Evolutionary conservation across 495 filamentous ascomycete genomes (phyloP), one percentile per base, ranked within the genome.

Genomic region (Sordaria brevicollis): DNA sequence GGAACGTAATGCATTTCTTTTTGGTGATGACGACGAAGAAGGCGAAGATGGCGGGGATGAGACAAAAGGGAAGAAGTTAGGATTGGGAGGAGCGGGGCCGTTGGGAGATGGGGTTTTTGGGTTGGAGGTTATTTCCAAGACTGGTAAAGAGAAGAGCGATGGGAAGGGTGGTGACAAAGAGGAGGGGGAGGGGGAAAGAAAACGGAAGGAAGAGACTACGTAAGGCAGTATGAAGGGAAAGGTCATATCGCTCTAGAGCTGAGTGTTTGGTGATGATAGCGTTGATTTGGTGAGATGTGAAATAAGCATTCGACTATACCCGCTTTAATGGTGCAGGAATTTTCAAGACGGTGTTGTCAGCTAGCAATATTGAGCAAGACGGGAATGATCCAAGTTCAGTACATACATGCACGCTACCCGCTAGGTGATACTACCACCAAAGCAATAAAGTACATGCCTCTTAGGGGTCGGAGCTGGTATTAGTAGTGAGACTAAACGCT

Each of bases 1-100:
- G 71, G 86, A 86, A 70, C 80, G 82, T 65, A 85, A 85, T 41
- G 84, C 85, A 5, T 88, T 88, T 71, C 76, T 88, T 19, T 88
- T 88, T 76, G 86, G 85, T 11, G 86, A 88, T 21, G 43, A 31
- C 1, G 49, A 25, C 4, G 39, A 81, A 80, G 7, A 75, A 78
- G 35, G 72, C 76, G 11, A 80, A 78, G n/a, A 67, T 43, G 69
- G 49, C 33, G 67, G 69, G 7, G 75, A 73, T 0, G 71, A n/a
- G n/a, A n/a, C n/a, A n/a, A n/a, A 71, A 29, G 74, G 76, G 31
- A 73, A 69, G 62, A 69, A 67, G 35, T 70, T 80, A 0, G 49
- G 25, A 57, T 11, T 57, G 2, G 41, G n/a, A 13, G 41, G n/a
- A 13, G 13, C 13, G 19, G 49, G 49, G 49, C 25, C 49, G 49